Percentiles rank a stretch among this genome's conserved stretches.
Conservation (phyloP, 2,329 filamentous ascomycete species). For the Ascochyta koolunga region DNA sequence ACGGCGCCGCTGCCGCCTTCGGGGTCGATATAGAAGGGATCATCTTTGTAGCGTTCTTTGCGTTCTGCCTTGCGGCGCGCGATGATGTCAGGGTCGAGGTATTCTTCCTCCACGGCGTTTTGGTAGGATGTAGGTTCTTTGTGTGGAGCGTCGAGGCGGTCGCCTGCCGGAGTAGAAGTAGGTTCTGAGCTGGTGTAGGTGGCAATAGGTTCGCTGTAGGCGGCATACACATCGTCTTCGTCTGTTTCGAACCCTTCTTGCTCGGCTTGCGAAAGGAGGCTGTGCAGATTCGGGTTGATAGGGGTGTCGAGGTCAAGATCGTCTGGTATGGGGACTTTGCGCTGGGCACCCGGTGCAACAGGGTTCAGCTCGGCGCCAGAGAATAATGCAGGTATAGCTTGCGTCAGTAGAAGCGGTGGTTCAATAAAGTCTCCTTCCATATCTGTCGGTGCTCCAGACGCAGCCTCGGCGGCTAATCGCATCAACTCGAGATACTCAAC, state of each 20-base stretch:
- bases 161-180: conserved; percentile 47
- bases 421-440: conserved; percentile 73
- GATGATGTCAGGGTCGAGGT: conserved; percentile 75
- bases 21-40: conserved; percentile 88
- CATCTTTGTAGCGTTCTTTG: conserved; percentile 82
- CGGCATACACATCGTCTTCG: conserved; percentile 53
- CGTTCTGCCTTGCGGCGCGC: conserved; percentile 78
- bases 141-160: conserved; percentile 50
- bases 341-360: conserved; percentile 80
- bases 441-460: conserved; percentile 60
- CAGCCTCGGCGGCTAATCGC: conserved; percentile 83
- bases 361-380: conserved; percentile 88
- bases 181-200: conserved; percentile 25
- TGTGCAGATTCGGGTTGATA: conserved; percentile 76
- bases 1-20: conserved; percentile 64
- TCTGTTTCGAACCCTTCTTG: conserved; percentile 51
- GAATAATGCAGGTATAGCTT: conserved; percentile 89
- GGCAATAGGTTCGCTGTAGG: conserved; percentile 53
- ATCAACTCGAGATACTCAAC: conserved; percentile 92
- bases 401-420: conserved; percentile 82
- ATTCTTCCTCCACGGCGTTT: conserved; percentile 53
- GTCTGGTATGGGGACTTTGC: conserved; percentile 80
- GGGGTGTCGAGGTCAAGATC: conserved; percentile 79
- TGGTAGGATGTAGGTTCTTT: conserved; percentile 52
- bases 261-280: conserved; percentile 64